Percentiles rank a stretch among this genome's conserved stretches.
phyloP scores from a whole-genome alignment of 805 yeast species.

The Yarrowia porcina region DNA sequence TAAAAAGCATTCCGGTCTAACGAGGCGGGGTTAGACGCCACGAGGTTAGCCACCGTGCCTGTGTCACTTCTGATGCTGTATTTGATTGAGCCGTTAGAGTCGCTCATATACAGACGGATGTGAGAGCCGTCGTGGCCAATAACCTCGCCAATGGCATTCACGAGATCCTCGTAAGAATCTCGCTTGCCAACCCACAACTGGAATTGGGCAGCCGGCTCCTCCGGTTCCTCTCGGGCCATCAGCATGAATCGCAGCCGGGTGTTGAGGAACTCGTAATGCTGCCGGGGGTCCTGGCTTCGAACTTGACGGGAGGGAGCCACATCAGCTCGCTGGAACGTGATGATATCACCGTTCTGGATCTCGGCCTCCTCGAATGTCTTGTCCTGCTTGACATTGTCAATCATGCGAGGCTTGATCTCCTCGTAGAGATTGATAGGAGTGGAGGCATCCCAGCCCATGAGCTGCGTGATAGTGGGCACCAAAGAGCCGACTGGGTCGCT shows the following conservation, averaged over 20 bases:
- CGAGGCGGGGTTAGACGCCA: conserved; percentile 30
- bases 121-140: conserved; percentile 56
- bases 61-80: conserved; percentile 38
- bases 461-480: conserved; percentile 30
- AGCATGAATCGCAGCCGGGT: conserved; percentile 36
- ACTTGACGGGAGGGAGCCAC: neutral
- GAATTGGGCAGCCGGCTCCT: conserved; percentile 31
- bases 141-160: conserved; percentile 54
- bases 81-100: conserved; percentile 49
- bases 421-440: conserved; percentile 36
- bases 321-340: conserved; percentile 38
- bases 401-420: conserved; percentile 40
- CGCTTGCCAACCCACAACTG: conserved; percentile 66
- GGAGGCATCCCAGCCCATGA: conserved; percentile 35
- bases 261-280: conserved; percentile 38
- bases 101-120: conserved; percentile 63
- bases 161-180: conserved; percentile 57
- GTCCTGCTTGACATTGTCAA: conserved; percentile 35
- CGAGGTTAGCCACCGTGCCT: conserved; percentile 40
- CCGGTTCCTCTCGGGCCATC: conserved; percentile 26
- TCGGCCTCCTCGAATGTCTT: conserved; percentile 37
- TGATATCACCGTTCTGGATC: conserved; percentile 40
- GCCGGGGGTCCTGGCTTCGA: conserved; percentile 29
- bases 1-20: too few species aligned
- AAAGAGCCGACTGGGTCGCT: conserved; percentile 44